Base-by-base conservation (phyloP, 2,329 filamentous ascomycete species). In the Colletotrichum echinochloae region DNA sequence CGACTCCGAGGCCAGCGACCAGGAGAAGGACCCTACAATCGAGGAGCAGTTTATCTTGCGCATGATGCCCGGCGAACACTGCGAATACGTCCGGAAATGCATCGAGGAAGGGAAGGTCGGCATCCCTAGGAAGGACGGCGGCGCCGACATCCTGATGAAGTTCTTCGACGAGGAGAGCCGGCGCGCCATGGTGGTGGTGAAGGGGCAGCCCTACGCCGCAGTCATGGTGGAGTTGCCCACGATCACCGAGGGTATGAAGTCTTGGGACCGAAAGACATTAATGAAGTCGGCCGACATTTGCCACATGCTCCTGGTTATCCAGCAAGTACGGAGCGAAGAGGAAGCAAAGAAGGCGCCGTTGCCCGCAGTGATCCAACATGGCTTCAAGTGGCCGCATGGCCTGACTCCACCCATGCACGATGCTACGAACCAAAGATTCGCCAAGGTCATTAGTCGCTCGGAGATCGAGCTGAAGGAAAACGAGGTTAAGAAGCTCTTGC, bases 1-100 rank as follows among this genome's bases (percentile, higher is more conserved):
- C 81, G 96, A 99, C 79, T 98, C 95, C 3, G 96, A 98, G 80
- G 94, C 95, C 16, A 96, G 94, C 65, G 96, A 98, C 77, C 90
- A 91, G 18, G 96, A 99, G 80, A 81, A 85, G 12, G 96, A 99
- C 77, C 96, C 96, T 0, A 88, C 92, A 1, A 93, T 97, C 71
- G 95, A 98, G 80, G 92, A 95, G 77, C 92, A 97, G 73, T 94
- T 98, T 74, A 87, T 99, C 11, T 81, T 99, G 72, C 93, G 96
- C 70, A 97, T 98, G 92, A 80, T 90, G 65, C 93, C 94, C 0
- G 95, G 94, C 0, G 89, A 92, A 37, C 93, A 98, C 80, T 93
- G 92, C 78, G 93, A 98, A 30, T 94, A 95, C 76, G 83, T 99
- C 33, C 88, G 91, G 48, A 87, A 91, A 71, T 90, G 91, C 28